Conservation (phyloP, 768 basidiomycete genomes). For the Russula brevipes region DNA sequence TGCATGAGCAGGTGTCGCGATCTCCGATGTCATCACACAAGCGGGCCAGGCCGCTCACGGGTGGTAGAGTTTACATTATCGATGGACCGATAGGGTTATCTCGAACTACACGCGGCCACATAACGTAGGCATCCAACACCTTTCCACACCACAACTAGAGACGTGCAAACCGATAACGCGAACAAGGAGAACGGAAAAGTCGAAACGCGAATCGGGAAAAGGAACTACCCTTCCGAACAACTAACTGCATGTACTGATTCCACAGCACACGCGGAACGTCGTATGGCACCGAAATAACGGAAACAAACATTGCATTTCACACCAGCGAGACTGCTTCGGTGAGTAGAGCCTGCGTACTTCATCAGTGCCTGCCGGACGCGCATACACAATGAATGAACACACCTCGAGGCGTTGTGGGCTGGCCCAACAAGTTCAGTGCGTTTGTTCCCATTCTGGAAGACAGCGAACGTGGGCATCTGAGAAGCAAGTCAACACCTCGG, state of each 20-base stretch:
- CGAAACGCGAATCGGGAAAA: too few relatives aligned
- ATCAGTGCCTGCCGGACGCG: background rate
- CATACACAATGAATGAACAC: background rate
- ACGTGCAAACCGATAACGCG: too few relatives aligned
- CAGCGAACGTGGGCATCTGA: constrained; percentile 43
- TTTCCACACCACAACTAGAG: too few relatives aligned
- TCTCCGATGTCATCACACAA: background rate
- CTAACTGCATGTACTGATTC: too few relatives aligned
- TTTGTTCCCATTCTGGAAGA: constrained; percentile 37
- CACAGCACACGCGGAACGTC: background rate
- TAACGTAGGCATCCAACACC: too few relatives aligned
- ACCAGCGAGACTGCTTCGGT: background rate
- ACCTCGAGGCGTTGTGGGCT: constrained; percentile 40
- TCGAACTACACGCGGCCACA: too few relatives aligned
- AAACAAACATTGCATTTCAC: background rate
- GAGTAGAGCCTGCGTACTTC: background rate
- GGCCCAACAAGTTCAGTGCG: constrained; percentile 46
- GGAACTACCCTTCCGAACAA: too few relatives aligned
- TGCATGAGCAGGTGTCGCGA: background rate
- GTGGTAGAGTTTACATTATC: too few relatives aligned
- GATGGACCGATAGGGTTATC: too few relatives aligned
- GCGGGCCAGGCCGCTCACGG: too few relatives aligned
- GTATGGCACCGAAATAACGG: background rate
- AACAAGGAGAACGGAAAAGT: too few relatives aligned
- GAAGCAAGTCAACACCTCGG: background rate